These are phyloP conservation scores for Nemania sp. DNA, from an alignment of 2,329 filamentous ascomycete genomes.

Conservation along the genomic window DNA sequence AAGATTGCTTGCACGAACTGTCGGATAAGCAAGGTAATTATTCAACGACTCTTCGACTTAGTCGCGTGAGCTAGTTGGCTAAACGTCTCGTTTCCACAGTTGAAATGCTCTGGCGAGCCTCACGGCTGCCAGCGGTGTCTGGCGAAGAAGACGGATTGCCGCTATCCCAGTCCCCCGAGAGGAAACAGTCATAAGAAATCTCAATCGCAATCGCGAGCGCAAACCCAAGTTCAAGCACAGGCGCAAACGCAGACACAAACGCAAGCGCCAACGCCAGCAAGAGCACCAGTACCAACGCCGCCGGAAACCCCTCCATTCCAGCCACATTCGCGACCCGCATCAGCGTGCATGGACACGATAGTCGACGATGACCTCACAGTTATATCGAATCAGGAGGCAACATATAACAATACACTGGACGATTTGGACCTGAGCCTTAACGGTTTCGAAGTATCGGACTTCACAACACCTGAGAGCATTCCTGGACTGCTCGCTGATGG, in stretches of 20 bases:
- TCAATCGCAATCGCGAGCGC: constrained; percentile 16
- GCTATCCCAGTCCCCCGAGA: constrained; percentile 24
- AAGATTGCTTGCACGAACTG: constrained; percentile 29
- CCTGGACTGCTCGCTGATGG: constrained; percentile 19
- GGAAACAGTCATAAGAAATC: constrained; percentile 27
- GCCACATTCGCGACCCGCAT: constrained; percentile 10
- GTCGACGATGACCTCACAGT: constrained; percentile 21
- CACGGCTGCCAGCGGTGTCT: constrained; percentile 26
- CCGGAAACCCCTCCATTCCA: constrained; percentile 25
- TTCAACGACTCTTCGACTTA: neutral
- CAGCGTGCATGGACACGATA: constrained; percentile 5
- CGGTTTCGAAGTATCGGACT: constrained; percentile 23
- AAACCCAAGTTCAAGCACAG: constrained; percentile 10
- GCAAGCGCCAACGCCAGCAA: neutral
- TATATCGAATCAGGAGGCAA: constrained; percentile 20
- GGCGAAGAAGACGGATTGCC: constrained; percentile 25
- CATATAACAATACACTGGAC: constrained; percentile 19
- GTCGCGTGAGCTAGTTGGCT: neutral
- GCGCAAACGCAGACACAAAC: no score
- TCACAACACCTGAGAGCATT: constrained; percentile 20
- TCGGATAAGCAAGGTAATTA: constrained; percentile 30
- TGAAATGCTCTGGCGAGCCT: constrained; percentile 28
- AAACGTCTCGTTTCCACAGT: constrained; percentile 13
- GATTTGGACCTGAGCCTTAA: constrained; percentile 23
- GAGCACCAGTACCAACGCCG: constrained; percentile 18